A percentile compares a stretch with the other conserved stretches of the same genome.
These are phyloP conservation scores for Astragalus glycyphyllos DNA, from an alignment of 306 rosid species.

Conservation along the genomic window DNA sequence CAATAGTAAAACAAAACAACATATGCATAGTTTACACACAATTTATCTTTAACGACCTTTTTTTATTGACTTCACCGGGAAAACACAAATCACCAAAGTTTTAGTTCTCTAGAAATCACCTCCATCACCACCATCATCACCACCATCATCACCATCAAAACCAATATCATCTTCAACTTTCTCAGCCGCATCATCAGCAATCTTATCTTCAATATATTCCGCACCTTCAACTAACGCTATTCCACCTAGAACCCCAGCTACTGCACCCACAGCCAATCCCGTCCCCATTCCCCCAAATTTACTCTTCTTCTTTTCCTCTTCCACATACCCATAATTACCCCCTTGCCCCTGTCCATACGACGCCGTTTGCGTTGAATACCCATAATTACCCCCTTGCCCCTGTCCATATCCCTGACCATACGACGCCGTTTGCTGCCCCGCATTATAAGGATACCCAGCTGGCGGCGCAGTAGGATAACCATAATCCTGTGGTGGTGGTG, in stretches of 20 bases:
- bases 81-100: not conserved
- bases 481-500: constrained; percentile 37
- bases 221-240: constrained; percentile 68
- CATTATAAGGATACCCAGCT: constrained; percentile 38
- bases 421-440: constrained; percentile 31
- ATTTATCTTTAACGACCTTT: too few species aligned
- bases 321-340: constrained; percentile 45
- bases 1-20: too few species aligned
- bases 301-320: constrained; percentile 65
- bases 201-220: constrained; percentile 69
- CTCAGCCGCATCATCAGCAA: constrained; percentile 65
- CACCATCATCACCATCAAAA: constrained; percentile 31
- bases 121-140: constrained; percentile 21
- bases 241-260: constrained; percentile 74
- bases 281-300: constrained; percentile 93
- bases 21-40: too few species aligned
- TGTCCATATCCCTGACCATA: not conserved
- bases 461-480: constrained; percentile 42
- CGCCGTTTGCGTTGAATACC: constrained; percentile 35
- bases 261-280: constrained; percentile 92
- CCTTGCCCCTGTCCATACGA: constrained; percentile 31
- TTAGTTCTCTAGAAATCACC: constrained; percentile 41
- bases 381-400: constrained; percentile 46
- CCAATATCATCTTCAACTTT: constrained; percentile 64
- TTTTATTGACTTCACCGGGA: too few species aligned